Percentiles rank a stretch among this genome's conserved stretches.
phyloP scores from a whole-genome alignment of 768 basidiomycete species.

The Russula sp. region DNA sequence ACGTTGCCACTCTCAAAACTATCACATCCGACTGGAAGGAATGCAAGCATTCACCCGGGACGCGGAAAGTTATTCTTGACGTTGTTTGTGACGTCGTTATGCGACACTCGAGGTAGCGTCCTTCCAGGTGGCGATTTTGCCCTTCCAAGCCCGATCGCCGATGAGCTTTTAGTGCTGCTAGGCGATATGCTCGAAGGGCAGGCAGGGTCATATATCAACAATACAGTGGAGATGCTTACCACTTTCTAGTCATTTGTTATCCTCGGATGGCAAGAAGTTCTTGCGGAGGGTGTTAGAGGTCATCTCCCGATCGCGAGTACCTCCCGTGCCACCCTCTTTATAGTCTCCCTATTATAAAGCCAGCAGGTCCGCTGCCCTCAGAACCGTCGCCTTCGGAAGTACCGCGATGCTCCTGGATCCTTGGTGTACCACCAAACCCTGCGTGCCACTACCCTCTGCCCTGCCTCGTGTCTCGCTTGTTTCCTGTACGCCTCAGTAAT shows the following conservation, averaged over 20 bases:
- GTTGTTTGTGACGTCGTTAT: slow-evolving; percentile 27
- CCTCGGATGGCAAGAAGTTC: background rate
- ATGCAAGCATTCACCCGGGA: slow-evolving; percentile 3
- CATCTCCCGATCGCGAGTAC: background rate
- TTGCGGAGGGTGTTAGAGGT: background rate
- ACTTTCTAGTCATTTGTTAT: too few relatives aligned
- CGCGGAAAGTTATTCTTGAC: slow-evolving; percentile 26
- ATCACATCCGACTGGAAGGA: slow-evolving; percentile 11
- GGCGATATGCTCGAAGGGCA: background rate
- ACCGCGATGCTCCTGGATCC: too few relatives aligned
- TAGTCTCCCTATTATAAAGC: too few relatives aligned
- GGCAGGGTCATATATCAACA: background rate
- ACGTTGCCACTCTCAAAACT: background rate
- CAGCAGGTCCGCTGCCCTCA: too few relatives aligned
- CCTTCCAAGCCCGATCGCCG: background rate
- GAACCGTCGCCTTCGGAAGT: too few relatives aligned
- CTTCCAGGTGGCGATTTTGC: background rate
- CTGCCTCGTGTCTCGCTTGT: too few relatives aligned
- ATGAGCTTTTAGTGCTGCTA: background rate
- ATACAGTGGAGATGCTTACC: background rate
- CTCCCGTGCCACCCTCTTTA: too few relatives aligned
- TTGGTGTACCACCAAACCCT: too few relatives aligned
- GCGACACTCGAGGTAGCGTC: background rate
- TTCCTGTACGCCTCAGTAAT: too few relatives aligned
- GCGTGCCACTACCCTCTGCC: too few relatives aligned